These are phyloP conservation scores for Tripterygium wilfordii DNA, from an alignment of 177 flowering plant genomes.

Conservation along the genomic window DNA sequence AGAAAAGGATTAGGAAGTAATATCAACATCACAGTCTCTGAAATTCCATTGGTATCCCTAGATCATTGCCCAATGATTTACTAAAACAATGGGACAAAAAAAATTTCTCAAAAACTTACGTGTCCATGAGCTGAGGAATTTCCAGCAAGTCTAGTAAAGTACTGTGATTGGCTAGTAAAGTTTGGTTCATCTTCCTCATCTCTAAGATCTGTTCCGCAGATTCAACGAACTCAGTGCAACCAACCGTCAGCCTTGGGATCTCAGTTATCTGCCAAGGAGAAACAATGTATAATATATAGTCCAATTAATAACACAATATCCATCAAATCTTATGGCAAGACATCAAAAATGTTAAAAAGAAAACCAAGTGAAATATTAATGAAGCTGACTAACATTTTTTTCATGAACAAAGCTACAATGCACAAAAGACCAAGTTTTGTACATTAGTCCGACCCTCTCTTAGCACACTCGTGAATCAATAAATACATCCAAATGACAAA, in stretches of 20 bases:
- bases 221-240: conserved; percentile 89
- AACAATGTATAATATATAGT: background rate
- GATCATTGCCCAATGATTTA: background rate
- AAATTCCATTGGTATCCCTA: background rate
- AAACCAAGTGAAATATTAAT: too few relatives aligned
- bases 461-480: too few relatives aligned
- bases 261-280: conserved; percentile 61
- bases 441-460: too few relatives aligned
- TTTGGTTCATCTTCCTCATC: conserved; percentile 88
- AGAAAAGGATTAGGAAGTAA: background rate
- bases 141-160: conserved; percentile 98
- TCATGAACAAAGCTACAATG: background rate
- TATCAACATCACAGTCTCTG: too few relatives aligned
- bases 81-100: background rate
- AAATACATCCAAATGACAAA: too few relatives aligned
- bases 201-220: conserved; percentile 91
- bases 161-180: conserved; percentile 85
- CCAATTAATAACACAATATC: background rate
- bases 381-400: too few relatives aligned
- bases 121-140: conserved; percentile 99
- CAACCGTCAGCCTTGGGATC: conserved; percentile 85
- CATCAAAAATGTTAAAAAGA: too few relatives aligned
- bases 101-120: conserved; percentile 53
- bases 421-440: too few relatives aligned
- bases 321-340: background rate